Conservation (phyloP, 495 filamentous ascomycete species). For the Amorphotheca resinae region DNA sequence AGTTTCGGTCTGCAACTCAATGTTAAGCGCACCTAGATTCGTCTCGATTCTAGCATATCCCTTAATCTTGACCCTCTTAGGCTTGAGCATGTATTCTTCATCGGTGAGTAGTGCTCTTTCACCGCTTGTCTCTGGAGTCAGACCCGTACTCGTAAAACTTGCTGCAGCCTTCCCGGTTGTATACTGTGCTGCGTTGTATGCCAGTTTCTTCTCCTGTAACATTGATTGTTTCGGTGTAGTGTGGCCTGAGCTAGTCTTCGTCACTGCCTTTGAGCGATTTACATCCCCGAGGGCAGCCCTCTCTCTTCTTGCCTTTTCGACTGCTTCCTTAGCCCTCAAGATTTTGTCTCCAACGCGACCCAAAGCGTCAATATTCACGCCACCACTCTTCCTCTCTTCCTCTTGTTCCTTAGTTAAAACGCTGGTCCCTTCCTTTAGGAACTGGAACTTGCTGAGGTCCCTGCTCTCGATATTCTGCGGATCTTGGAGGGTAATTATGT, state of each 20-base stretch:
- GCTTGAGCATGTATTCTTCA: slow-evolving; percentile 92
- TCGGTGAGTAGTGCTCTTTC: slow-evolving; percentile 78
- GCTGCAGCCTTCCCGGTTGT: slow-evolving; percentile 89
- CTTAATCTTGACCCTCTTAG: slow-evolving; percentile 72
- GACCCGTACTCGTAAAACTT: slow-evolving; percentile 84
- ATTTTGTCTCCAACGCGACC: slow-evolving; percentile 75
- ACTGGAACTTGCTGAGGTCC: slow-evolving; percentile 82
- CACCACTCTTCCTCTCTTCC: slow-evolving; percentile 44
- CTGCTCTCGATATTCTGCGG: slow-evolving; percentile 79
- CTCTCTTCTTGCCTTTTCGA: slow-evolving; percentile 62
- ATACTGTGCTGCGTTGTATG: slow-evolving; percentile 78
- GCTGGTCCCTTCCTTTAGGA: slow-evolving; percentile 69
- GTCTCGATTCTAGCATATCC: slow-evolving; percentile 88
- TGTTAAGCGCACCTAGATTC: slow-evolving; percentile 65
- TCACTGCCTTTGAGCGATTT: slow-evolving; percentile 34
- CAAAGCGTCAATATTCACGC: slow-evolving; percentile 63
- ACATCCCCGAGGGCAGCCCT: slow-evolving; percentile 35
- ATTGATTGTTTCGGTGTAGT: slow-evolving; percentile 20
- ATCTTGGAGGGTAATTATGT: slow-evolving; percentile 95
- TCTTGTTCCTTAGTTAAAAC: slow-evolving; percentile 52
- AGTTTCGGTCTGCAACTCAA: slow-evolving; percentile 84
- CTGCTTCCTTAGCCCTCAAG: slow-evolving; percentile 80
- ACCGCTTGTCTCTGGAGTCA: slow-evolving; percentile 80
- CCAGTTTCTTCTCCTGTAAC: slow-evolving; percentile 37
- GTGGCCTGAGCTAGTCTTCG: slow-evolving; percentile 24